Evolutionary conservation across 345 rosid species (phyloP).

Genomic region (Gossypium bickii): DNA sequence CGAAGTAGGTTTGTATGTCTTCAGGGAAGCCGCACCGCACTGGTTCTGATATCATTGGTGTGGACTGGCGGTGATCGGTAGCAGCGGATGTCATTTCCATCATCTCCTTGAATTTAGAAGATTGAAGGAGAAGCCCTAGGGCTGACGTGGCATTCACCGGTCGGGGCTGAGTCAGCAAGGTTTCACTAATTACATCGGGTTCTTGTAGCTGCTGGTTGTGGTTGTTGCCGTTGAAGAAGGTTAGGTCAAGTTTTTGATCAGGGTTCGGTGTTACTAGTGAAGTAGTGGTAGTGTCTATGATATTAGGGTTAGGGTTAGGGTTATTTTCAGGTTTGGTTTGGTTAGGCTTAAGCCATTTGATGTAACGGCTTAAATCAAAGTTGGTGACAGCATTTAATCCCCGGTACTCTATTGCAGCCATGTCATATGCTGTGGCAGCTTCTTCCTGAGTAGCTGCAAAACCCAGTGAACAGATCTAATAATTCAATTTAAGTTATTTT

Average conservation of each 20-base stretch:
- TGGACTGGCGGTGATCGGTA: slow-evolving; percentile 14
- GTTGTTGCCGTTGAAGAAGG: slow-evolving; percentile 15
- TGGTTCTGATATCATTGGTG: slow-evolving; percentile 19
- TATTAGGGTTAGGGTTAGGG: not conserved
- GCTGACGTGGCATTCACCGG: slow-evolving; percentile 48
- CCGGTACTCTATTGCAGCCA: slow-evolving; percentile 91
- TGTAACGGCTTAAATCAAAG: slow-evolving; percentile 87
- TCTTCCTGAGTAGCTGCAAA: slow-evolving; percentile 89
- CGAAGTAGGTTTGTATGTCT: slow-evolving; percentile 70
- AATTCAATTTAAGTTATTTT: too few relatives aligned
- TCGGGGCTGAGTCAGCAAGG: slow-evolving; percentile 11
- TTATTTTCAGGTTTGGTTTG: slow-evolving; percentile 2
- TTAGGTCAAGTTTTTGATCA: slow-evolving; percentile 16
- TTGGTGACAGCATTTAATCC: slow-evolving; percentile 91
- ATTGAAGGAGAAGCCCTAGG: slow-evolving; percentile 57
- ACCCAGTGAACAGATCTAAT: not conserved
- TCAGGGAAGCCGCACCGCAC: slow-evolving; percentile 65
- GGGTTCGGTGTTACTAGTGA: slow-evolving; percentile 5
- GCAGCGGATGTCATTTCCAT: slow-evolving; percentile 51
- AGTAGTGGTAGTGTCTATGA: not conserved
- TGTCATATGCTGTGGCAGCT: slow-evolving; percentile 87
- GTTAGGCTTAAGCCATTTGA: slow-evolving; percentile 55
- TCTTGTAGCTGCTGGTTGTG: slow-evolving; percentile 5
- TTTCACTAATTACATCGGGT: not conserved
- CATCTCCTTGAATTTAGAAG: slow-evolving; percentile 65